Conservation (phyloP, 2,329 filamentous ascomycete genomes). For the Cercospora sesami region DNA sequence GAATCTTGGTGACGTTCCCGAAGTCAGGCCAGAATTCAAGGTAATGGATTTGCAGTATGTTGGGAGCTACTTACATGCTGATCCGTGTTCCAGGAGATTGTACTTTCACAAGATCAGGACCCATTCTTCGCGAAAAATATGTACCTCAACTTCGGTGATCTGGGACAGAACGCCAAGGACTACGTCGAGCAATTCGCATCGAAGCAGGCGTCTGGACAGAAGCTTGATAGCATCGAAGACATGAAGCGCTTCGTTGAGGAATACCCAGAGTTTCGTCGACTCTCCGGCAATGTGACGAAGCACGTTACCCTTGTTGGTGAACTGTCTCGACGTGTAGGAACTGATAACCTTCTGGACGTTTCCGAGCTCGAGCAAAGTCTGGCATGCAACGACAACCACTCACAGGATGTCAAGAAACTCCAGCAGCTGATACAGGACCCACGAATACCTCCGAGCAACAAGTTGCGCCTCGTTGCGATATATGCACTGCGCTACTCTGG, state of each 20-base stretch:
- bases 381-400: constrained; percentile 95
- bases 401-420: constrained; percentile 84
- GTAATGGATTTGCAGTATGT: constrained; percentile 9
- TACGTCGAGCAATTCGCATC: constrained; percentile 98
- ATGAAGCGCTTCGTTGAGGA: constrained; percentile 99
- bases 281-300: constrained; percentile 97
- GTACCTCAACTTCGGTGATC: constrained; percentile 95
- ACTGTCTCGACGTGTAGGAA: constrained; percentile 80
- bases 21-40: constrained; percentile 37
- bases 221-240: constrained; percentile 94
- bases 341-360: constrained; percentile 87
- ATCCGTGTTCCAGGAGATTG: constrained; percentile 66
- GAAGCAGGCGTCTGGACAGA: constrained; percentile 93
- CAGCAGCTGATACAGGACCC: constrained; percentile 84
- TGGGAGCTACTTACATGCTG: background rate
- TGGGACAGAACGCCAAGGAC: constrained; percentile 96
- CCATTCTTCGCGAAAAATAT: constrained; percentile 99
- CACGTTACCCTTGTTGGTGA: constrained; percentile 96
- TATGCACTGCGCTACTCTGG: constrained; percentile 92
- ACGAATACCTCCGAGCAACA: constrained; percentile 74
- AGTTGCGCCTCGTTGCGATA: constrained; percentile 86
- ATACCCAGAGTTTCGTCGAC: constrained; percentile 94
- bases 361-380: constrained; percentile 96
- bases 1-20: constrained; percentile 65
- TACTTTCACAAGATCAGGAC: constrained; percentile 93